Base-by-base conservation (phyloP, 495 filamentous ascomycete genomes). In the Daldinia loculata region DNA sequence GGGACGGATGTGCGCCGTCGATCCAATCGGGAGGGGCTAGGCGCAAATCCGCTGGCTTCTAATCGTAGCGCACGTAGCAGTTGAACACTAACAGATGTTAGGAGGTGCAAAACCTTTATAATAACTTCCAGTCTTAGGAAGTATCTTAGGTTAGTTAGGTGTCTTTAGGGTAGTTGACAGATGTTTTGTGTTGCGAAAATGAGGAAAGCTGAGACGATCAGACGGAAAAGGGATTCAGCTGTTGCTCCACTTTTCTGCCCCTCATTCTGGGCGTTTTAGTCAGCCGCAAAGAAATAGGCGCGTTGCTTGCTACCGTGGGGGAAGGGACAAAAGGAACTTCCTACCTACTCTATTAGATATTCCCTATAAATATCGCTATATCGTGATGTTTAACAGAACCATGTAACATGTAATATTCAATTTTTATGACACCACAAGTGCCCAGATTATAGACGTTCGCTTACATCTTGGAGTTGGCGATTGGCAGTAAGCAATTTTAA, bases 131-230 rank as follows among this genome's bases (percentile, higher is more conserved):
- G 2, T 4, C 27, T 48, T 48, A 24, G 0, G 12, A 5, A 36
- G 7, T 48, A 19, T 24, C 1, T 48, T 4, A 6, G n/a, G n/a
- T n/a, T n/a, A n/a, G n/a, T n/a, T n/a, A n/a, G 17, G 8, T 12
- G 17, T 11, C 8, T 48, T 48, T 48, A 14, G 43, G 7, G 8
- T 24, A 62, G 66, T 57, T 53, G 59, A 62, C 52, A 58, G 53
- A 63, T 69, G 22, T 69, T 36, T 22, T 8, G 30, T 52, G 58
- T 30, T 50, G 52, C 29, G 51, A 57, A 61, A 56, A 56, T 32
- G 29, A 58, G 58, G 17, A 34, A 53, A 69, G 66, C 66, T 63
- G 53, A 69, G 66, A 45, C 60, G 43, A 69, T 63, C 32, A 63
- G 24, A 63, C 24, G 30, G 66, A 58, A 50, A 56, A 34, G 26